Evolutionary conservation across 345 rosid genomes (phyloP).

Genomic region (Euphorbia peplus): DNA sequence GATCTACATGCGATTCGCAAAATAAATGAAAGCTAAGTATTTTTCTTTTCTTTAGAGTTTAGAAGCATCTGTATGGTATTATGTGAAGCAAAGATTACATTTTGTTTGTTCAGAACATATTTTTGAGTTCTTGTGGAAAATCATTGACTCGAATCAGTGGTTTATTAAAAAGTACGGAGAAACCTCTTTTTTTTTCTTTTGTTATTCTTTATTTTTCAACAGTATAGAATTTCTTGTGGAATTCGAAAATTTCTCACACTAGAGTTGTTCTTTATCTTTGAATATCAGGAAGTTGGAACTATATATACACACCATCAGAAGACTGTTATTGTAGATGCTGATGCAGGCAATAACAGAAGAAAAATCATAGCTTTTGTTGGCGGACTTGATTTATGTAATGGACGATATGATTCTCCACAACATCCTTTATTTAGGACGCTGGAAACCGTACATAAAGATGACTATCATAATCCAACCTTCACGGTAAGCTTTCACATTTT

Average conservation of each 20-base stretch:
- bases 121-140: neutral
- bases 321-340: conserved; percentile 85
- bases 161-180: neutral
- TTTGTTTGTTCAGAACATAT: neutral
- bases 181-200: neutral
- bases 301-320: conserved; percentile 98
- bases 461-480: conserved; percentile 87
- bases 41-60: neutral
- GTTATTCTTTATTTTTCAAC: neutral
- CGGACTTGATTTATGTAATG: conserved; percentile 95
- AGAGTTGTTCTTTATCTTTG: conserved; percentile 5
- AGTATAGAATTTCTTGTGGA: neutral
- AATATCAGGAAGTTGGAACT: conserved; percentile 76
- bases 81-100: neutral
- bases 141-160: neutral
- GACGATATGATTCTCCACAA: conserved; percentile 84
- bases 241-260: conserved; percentile 5
- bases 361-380: conserved; percentile 91
- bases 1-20: too few species aligned
- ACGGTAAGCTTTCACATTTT: conserved; percentile 47
- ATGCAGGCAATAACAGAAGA: conserved; percentile 69
- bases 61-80: too few species aligned
- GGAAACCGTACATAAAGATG: conserved; percentile 71
- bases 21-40: neutral
- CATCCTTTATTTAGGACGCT: conserved; percentile 75